Percentiles rank a stretch among this genome's conserved stretches.
Conservation (phyloP, 2,329 filamentous ascomycete genomes). For the Byssothecium circinans region DNA sequence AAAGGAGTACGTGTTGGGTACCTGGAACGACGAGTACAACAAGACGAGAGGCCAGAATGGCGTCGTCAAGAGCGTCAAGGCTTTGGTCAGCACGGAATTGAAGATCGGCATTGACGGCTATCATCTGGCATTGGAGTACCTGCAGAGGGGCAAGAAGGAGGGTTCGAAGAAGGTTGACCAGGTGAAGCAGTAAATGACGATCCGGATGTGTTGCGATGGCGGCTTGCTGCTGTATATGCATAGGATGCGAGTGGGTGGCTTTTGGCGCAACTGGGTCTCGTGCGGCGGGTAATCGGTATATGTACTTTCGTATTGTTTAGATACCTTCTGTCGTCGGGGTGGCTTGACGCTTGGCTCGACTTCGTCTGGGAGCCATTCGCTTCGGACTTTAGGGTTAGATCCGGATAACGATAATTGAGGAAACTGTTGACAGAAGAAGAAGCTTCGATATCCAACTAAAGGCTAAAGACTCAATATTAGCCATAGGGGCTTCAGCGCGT, state of each 20-base stretch:
- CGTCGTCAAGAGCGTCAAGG: conserved; percentile 40
- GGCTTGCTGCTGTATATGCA: no score
- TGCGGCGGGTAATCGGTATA: neutral
- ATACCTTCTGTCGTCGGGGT: conserved; percentile 8
- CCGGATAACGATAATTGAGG: neutral
- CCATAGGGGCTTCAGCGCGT: no score
- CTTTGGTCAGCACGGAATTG: conserved; percentile 43
- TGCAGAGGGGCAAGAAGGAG: conserved; percentile 38
- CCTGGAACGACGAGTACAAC: conserved; percentile 44
- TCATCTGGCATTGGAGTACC: conserved; percentile 32
- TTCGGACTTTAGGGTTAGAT: conserved; percentile 10
- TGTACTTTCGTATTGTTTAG: conserved; percentile 7
- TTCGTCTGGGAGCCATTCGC: neutral
- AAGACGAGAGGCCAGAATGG: conserved; percentile 42
- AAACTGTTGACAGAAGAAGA: no score
- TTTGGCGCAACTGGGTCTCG: no score
- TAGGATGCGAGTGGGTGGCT: no score
- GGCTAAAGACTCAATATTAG: no score
- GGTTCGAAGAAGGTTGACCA: conserved; percentile 39
- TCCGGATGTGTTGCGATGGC: neutral
- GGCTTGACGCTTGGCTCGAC: neutral
- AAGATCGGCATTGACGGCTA: conserved; percentile 42
- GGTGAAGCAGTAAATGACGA: conserved; percentile 33
- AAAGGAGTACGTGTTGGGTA: conserved; percentile 40
- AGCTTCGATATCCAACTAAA: no score